Conservation (phyloP, 1,139 yeast species). For the Meyerozyma sp. region DNA sequence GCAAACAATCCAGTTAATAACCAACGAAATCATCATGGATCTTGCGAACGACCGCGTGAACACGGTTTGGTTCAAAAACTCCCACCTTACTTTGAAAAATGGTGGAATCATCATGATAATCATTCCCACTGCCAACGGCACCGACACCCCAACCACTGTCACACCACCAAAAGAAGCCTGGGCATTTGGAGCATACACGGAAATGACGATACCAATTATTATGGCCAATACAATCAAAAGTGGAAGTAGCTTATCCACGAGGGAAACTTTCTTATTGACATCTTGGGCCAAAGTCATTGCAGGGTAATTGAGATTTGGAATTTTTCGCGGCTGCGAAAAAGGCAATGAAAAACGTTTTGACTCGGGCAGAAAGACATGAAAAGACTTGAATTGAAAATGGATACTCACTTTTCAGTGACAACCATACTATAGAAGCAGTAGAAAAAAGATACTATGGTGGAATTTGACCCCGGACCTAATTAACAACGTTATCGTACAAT, state of each 20-base stretch:
- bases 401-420: too few species aligned
- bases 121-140: slow-evolving; percentile 50
- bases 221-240: slow-evolving; percentile 22
- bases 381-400: too few species aligned
- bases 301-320: too few species aligned
- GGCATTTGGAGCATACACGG: slow-evolving; percentile 28
- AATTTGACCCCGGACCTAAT: too few species aligned
- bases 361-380: too few species aligned
- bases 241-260: slow-evolving; percentile 23
- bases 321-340: too few species aligned
- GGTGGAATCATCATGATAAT: slow-evolving; percentile 59
- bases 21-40: slow-evolving; percentile 35
- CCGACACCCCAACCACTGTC: slow-evolving; percentile 23
- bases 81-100: slow-evolving; percentile 51
- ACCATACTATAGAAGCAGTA: too few species aligned
- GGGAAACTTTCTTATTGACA: slow-evolving; percentile 12
- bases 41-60: slow-evolving; percentile 13
- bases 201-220: slow-evolving; percentile 24
- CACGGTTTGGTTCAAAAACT: slow-evolving; percentile 12
- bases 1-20: slow-evolving; percentile 52
- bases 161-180: slow-evolving; percentile 24
- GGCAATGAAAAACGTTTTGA: too few species aligned
- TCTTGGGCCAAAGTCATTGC: background rate
- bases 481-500: too few species aligned
- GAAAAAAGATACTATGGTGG: too few species aligned